These are phyloP conservation scores for Eruca vesicaria DNA, from an alignment of 441 rosid genomes.

Conservation along the genomic window DNA sequence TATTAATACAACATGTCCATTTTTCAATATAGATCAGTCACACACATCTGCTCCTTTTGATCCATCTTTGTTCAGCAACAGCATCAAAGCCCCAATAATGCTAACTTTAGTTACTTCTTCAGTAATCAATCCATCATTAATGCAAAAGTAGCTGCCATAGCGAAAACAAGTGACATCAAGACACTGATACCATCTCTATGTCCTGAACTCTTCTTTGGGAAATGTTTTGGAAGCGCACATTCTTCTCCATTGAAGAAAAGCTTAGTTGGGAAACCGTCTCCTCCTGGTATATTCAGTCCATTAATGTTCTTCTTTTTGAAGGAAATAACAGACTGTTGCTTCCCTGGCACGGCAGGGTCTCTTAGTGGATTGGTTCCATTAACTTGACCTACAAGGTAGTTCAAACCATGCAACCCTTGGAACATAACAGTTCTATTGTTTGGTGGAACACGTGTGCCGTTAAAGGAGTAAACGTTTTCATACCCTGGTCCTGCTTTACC, in stretches of 20 bases:
- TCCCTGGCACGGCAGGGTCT: conserved; percentile 73
- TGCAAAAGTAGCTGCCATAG: conserved; percentile 38
- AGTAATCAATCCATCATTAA: conserved; percentile 26
- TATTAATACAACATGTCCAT: conserved; percentile 25
- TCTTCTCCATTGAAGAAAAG: conserved; percentile 88
- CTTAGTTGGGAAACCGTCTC: conserved; percentile 77
- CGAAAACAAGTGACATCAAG: conserved; percentile 35
- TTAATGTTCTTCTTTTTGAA: conserved; percentile 58
- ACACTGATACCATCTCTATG: conserved; percentile 28
- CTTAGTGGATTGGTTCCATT: conserved; percentile 48
- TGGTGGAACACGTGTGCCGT: conserved; percentile 54
- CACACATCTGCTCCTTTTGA: conserved; percentile 17
- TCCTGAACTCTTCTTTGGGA: conserved; percentile 50
- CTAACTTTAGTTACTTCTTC: conserved; percentile 7
- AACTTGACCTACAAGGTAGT: conserved; percentile 56
- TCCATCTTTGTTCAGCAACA: conserved; percentile 26
- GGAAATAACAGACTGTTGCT: conserved; percentile 85
- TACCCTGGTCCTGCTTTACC: conserved; percentile 58
- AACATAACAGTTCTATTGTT: conserved; percentile 57
- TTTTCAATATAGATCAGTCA: conserved; percentile 14
- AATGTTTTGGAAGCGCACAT: conserved; percentile 68
- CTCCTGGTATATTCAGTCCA: conserved; percentile 43
- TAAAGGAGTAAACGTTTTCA: conserved; percentile 78
- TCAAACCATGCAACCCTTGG: conserved; percentile 68
- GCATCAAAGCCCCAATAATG: neutral